These are phyloP conservation scores for Scenedesmus sp. DNA, from an alignment of 163 green algal genomes.

Conservation along the genomic window DNA sequence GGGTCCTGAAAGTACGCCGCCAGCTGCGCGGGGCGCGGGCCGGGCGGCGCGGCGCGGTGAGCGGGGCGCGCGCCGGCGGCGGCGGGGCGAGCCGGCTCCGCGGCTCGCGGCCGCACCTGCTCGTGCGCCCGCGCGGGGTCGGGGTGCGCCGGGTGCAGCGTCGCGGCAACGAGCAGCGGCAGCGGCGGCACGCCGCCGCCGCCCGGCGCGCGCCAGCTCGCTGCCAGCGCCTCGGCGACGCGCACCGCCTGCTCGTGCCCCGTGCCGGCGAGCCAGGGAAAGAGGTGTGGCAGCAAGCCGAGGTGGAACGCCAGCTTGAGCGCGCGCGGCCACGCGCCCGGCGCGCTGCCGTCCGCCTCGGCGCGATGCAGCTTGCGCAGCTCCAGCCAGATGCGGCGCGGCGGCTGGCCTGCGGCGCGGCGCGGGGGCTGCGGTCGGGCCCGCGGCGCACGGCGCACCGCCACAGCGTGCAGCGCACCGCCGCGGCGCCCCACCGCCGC, in stretches of 20 bases:
- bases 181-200: not conserved
- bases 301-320: conserved; percentile 65
- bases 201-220: not conserved
- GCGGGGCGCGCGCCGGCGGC: not conserved
- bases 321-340: conserved; percentile 14
- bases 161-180: conserved; percentile 20
- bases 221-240: conserved; percentile 9
- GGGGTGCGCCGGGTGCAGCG: not conserved
- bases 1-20: conserved; percentile 10
- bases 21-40: not conserved
- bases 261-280: conserved; percentile 53
- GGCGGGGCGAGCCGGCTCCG: not conserved
- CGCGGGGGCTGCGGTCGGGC: not conserved
- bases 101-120: not conserved
- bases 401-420: conserved; percentile 8
- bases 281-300: conserved; percentile 57
- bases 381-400: conserved; percentile 45
- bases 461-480: not conserved
- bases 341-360: conserved; percentile 21
- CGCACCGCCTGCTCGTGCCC: conserved; percentile 20
- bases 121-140: not conserved
- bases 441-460: too few species aligned
- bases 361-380: conserved; percentile 34
- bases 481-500: too few species aligned
- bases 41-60: not conserved